Base-by-base conservation (phyloP, 2,329 filamentous ascomycete genomes). In the Alternaria triticimaculans region DNA sequence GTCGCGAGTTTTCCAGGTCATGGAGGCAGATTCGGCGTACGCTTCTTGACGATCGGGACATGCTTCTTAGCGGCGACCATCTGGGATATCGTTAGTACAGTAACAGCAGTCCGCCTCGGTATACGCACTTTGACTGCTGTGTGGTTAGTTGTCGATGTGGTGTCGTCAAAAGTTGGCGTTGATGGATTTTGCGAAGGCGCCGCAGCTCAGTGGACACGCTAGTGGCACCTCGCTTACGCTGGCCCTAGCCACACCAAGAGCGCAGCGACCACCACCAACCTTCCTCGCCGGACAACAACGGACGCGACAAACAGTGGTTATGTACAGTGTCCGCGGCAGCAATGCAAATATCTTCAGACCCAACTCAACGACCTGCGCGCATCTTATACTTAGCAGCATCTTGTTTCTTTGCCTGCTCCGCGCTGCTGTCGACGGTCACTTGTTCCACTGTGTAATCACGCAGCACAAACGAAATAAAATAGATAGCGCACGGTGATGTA, bases 51-150 rank as follows among this genome's bases (percentile, higher is more conserved):
- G 89, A 99, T 99, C 82, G 94, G 91, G 83, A 98, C 90, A 87
- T 98, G 96, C 89, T 97, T 96, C 92, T 96, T 97, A 86, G 95
- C 92, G 91, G 94, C 89, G 89, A 95, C 94, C 96, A 98, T 98
- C 94, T 95, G 70, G 20, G 4, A 50, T 18, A 30, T 15, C 57
- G 62, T 79, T 60, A 80, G 76, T 67, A 67, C 37, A 63, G 65
- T 49, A 43, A 37, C 58, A 62, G 51, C 58, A 46, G 57, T 49
- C 21, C 21, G 11, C 43, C 26, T 28, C 43, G 25, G 33, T 50
- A 60, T 67, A 76, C 77, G 72, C 71, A 80, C 78, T 79, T 77
- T 80, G 75, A 73, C 75, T 78, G 76, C 75, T 70, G 75, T 78
- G 72, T 70, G 65, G 70, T 75, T 78, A 72, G 72, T 76, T 73